Evolutionary conservation across 225 moss, liverwort and hornwort species (phyloP).

Genomic region (Neckera pumila): DNA sequence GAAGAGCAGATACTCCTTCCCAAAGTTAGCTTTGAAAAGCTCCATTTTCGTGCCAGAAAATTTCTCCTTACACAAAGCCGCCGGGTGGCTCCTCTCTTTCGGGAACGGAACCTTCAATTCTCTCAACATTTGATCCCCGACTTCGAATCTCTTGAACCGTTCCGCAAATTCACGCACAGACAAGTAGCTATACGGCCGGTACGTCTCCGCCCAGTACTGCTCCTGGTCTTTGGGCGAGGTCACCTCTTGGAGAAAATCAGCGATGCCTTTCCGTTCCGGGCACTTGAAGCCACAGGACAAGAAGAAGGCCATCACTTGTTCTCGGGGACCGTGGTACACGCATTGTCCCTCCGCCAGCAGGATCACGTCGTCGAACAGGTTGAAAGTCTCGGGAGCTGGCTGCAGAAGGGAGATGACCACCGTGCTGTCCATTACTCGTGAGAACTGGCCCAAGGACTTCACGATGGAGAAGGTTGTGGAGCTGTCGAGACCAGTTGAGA

Average conservation of each 20-base stretch:
- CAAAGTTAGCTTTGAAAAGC: conserved; percentile 51
- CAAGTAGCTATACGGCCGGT: conserved; percentile 38
- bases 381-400: conserved; percentile 63
- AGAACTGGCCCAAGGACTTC: conserved; percentile 37
- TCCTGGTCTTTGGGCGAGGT: conserved; percentile 89
- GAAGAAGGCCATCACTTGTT: conserved; percentile 40
- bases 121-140: conserved; percentile 21
- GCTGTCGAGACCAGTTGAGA: conserved; percentile 63
- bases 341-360: conserved; percentile 64
- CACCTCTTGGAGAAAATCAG: conserved; percentile 78
- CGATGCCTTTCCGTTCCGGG: conserved; percentile 58
- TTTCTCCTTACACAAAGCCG: conserved; percentile 30
- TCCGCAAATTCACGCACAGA: conserved; percentile 48
- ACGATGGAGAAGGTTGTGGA: conserved; percentile 61
- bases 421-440: conserved; percentile 36
- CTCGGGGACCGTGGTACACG: conserved; percentile 57
- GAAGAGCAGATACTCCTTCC: conserved; percentile 48
- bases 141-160: conserved; percentile 22
- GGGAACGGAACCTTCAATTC: conserved; percentile 38
- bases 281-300: conserved; percentile 51
- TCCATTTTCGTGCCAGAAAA: conserved; percentile 10
- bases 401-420: conserved; percentile 56
- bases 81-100: conserved; percentile 41
- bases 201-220: conserved; percentile 63
- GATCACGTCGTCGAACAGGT: conserved; percentile 59